phyloP scores from a whole-genome alignment of 2,329 filamentous ascomycete species.

The Colletotrichum horii region DNA sequence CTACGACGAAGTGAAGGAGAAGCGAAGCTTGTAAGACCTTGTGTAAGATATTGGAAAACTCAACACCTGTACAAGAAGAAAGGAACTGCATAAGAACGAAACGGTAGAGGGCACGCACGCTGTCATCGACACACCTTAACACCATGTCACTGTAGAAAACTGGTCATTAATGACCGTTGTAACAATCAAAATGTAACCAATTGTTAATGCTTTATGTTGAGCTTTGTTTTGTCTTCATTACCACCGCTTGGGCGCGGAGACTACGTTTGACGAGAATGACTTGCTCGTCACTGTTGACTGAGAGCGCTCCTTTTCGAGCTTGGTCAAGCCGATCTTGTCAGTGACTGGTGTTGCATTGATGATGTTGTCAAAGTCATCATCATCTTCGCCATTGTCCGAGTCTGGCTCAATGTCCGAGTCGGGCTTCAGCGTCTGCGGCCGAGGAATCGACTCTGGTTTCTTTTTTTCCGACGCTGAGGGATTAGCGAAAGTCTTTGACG shows the following conservation, averaged over 20 bases:
- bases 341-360: slow-evolving; percentile 91
- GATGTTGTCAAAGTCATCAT: slow-evolving; percentile 90
- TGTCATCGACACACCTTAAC: neutral
- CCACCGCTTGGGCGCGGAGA: slow-evolving; percentile 55
- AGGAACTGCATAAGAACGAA: neutral
- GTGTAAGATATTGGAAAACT: slow-evolving; percentile 41
- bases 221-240: slow-evolving; percentile 27
- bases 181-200: neutral
- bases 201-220: neutral
- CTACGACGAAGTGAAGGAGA: slow-evolving; percentile 80
- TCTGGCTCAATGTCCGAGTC: slow-evolving; percentile 75
- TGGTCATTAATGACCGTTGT: neutral
- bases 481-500: slow-evolving; percentile 86
- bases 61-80: neutral
- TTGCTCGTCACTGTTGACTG: slow-evolving; percentile 52
- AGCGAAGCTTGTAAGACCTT: slow-evolving; percentile 52
- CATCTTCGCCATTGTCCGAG: slow-evolving; percentile 69
- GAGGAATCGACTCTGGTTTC: slow-evolving; percentile 67
- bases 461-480: slow-evolving; percentile 53
- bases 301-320: slow-evolving; percentile 60
- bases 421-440: slow-evolving; percentile 58
- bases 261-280: slow-evolving; percentile 55
- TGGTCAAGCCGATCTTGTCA: slow-evolving; percentile 74
- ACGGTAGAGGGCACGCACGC: neutral
- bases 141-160: neutral